These are phyloP conservation scores for Ganoderma lingzhi DNA, from an alignment of 1,284 basidiomycete genomes.

Conservation along the genomic window DNA sequence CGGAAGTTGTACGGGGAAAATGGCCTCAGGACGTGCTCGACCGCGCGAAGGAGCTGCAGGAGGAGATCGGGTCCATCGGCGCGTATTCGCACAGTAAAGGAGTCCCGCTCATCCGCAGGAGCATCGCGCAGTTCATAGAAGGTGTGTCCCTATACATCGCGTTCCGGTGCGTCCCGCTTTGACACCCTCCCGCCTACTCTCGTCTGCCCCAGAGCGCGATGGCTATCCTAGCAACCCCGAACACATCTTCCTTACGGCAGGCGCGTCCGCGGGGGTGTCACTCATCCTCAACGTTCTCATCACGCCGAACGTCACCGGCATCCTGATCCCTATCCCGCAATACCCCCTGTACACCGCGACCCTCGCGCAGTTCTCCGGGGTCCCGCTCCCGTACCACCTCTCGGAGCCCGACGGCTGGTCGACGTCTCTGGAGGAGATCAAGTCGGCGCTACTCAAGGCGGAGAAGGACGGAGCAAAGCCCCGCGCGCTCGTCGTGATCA, in stretches of 20 bases:
- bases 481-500: constrained; percentile 93
- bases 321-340: constrained; percentile 97
- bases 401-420: constrained; percentile 88
- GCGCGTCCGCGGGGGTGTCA: constrained; percentile 93
- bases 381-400: constrained; percentile 90
- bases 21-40: constrained; percentile 91
- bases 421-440: constrained; percentile 79
- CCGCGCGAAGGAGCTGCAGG: constrained; percentile 81
- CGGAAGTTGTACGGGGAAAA: constrained; percentile 77
- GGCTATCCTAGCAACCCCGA: constrained; percentile 85
- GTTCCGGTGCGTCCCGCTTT: constrained; percentile 14
- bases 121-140: constrained; percentile 91
- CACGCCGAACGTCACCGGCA: constrained; percentile 69
- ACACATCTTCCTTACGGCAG: constrained; percentile 72
- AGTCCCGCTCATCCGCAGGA: constrained; percentile 87
- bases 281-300: constrained; percentile 89
- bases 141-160: constrained; percentile 53
- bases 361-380: constrained; percentile 85
- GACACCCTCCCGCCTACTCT: not conserved
- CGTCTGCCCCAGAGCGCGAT: constrained; percentile 74
- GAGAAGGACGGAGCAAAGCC: constrained; percentile 69
- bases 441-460: constrained; percentile 74
- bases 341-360: constrained; percentile 98
- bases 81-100: constrained; percentile 98
- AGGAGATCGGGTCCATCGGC: constrained; percentile 94